A percentile compares a stretch with the other conserved stretches of the same genome.
phyloP scores from a whole-genome alignment of 1,284 basidiomycete species.

The Ganoderma lingzhi region DNA sequence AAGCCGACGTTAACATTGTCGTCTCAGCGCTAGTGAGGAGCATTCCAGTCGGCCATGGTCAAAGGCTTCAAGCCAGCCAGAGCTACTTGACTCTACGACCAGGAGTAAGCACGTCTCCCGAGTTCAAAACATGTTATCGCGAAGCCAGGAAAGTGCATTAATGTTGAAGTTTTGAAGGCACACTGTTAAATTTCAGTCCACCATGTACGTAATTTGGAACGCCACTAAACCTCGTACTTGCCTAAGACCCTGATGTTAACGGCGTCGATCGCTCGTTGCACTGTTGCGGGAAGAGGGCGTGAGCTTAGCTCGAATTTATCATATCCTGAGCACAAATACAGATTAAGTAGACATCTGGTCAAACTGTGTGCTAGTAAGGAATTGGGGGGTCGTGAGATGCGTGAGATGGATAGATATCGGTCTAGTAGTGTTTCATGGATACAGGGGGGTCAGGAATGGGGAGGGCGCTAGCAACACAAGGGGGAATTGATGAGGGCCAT shows the following conservation, averaged over 20 bases:
- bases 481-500: neutral
- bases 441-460: constrained; percentile 14
- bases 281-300: neutral
- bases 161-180: no score
- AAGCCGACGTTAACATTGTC: constrained; percentile 34
- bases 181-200: no score
- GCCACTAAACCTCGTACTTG: no score
- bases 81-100: no score
- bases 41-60: constrained; percentile 29
- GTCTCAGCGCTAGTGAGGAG: no score
- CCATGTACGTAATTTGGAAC: no score
- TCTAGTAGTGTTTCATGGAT: constrained; percentile 20
- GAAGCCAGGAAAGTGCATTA: no score
- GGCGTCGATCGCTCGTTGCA: no score
- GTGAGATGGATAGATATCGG: constrained; percentile 14
- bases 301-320: neutral
- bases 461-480: constrained; percentile 18
- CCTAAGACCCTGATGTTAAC: no score
- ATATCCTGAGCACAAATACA: constrained; percentile 10
- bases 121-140: no score
- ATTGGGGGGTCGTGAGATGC: constrained; percentile 19
- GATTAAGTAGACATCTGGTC: constrained; percentile 10
- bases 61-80: no score
- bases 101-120: no score
- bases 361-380: constrained; percentile 3